Conservation (phyloP, 768 basidiomycete species). For the Kwoniella pini region DNA sequence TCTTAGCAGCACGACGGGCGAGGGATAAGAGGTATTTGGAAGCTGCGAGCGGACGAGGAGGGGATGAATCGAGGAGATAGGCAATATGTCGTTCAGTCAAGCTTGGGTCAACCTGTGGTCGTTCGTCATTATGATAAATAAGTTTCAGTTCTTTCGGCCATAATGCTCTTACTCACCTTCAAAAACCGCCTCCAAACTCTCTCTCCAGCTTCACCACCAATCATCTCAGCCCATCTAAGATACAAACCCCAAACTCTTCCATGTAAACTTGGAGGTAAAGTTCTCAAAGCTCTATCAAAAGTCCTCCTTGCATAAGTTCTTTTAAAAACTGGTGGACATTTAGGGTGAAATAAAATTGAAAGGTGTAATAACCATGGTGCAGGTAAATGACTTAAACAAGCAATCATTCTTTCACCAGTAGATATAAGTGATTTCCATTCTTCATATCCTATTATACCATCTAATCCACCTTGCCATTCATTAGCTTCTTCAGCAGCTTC, state of each 20-base stretch:
- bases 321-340: constrained; percentile 78
- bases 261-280: constrained; percentile 89
- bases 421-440: constrained; percentile 91
- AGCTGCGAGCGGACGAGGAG: constrained; percentile 81
- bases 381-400: constrained; percentile 94
- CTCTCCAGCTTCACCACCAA: constrained; percentile 63
- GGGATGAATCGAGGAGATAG: constrained; percentile 64
- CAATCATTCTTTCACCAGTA: constrained; percentile 85
- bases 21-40: constrained; percentile 84
- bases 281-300: constrained; percentile 90
- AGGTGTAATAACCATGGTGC: constrained; percentile 92
- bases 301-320: constrained; percentile 90
- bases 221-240: constrained; percentile 83
- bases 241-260: constrained; percentile 89
- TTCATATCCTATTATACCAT: constrained; percentile 88
- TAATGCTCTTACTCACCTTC: constrained; percentile 67
- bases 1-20: constrained; percentile 77
- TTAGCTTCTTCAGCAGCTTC: constrained; percentile 79
- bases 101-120: constrained; percentile 53
- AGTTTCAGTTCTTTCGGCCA: background rate
- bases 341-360: constrained; percentile 82
- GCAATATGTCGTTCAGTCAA: constrained; percentile 56
- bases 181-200: constrained; percentile 85
- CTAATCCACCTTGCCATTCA: constrained; percentile 82
- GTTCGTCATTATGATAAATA: background rate